These are phyloP conservation scores for Vanrija sp. DNA, from an alignment of 1,284 basidiomycete genomes.

Conservation along the genomic window DNA sequence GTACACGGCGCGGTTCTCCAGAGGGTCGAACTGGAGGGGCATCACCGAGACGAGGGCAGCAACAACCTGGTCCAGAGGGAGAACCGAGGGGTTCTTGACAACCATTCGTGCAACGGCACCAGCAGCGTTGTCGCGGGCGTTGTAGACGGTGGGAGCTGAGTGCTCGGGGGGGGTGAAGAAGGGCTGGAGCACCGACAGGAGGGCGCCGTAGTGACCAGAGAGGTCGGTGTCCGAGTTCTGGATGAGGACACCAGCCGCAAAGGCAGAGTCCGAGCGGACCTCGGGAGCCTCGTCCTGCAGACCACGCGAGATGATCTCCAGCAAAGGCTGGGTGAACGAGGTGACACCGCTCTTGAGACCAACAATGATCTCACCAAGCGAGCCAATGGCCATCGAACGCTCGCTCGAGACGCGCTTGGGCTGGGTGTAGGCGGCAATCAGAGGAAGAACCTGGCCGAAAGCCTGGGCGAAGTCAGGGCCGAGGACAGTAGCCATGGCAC, in stretches of 20 bases:
- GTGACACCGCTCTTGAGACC: slow-evolving; percentile 87
- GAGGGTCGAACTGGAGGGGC: slow-evolving; percentile 80
- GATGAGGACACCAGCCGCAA: slow-evolving; percentile 86
- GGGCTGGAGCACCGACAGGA: slow-evolving; percentile 76
- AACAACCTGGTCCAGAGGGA: slow-evolving; percentile 83
- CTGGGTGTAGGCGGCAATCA: slow-evolving; percentile 89
- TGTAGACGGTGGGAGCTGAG: slow-evolving; percentile 59
- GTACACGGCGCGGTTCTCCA: slow-evolving; percentile 89
- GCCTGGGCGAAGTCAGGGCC: slow-evolving; percentile 81
- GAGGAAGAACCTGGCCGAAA: slow-evolving; percentile 80
- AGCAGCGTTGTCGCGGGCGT: slow-evolving; percentile 92
- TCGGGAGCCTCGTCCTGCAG: slow-evolving; percentile 82
- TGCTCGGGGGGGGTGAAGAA: slow-evolving; percentile 67
- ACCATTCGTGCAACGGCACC: slow-evolving; percentile 90
- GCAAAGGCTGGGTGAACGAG: slow-evolving; percentile 71
- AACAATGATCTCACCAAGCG: slow-evolving; percentile 90
- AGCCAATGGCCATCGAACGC: slow-evolving; percentile 88
- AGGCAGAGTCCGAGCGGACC: slow-evolving; percentile 94
- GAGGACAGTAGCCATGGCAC: slow-evolving; percentile 79
- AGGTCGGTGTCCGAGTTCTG: slow-evolving; percentile 84
- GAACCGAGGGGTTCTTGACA: slow-evolving; percentile 69
- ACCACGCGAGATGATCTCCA: slow-evolving; percentile 75
- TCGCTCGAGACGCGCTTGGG: slow-evolving; percentile 84
- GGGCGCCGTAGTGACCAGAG: slow-evolving; percentile 69
- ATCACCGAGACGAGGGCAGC: slow-evolving; percentile 77